Evolutionary conservation across 768 basidiomycete species (phyloP).

Genomic region (Boletellus ananiceps): DNA sequence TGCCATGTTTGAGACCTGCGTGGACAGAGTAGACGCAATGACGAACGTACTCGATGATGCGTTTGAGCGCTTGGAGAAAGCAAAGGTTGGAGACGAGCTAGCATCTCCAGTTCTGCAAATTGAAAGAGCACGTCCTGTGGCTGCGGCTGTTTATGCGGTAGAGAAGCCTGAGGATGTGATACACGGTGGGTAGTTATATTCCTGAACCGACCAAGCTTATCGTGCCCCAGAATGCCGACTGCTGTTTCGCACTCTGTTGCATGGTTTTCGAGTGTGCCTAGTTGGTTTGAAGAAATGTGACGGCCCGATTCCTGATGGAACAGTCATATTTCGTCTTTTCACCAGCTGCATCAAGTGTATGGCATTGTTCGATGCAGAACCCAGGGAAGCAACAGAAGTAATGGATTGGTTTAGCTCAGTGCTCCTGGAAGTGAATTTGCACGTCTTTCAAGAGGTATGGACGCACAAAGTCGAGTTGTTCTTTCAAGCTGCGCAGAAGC

Average conservation of each 20-base stretch:
- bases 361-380: constrained; percentile 72
- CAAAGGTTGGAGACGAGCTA: constrained; percentile 36
- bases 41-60: constrained; percentile 51
- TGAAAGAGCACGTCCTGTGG: constrained; percentile 82
- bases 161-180: constrained; percentile 83
- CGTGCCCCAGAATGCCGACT: constrained; percentile 65
- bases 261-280: constrained; percentile 81
- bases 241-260: constrained; percentile 83
- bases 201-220: constrained; percentile 5
- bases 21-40: constrained; percentile 82
- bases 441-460: constrained; percentile 96
- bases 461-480: constrained; percentile 89
- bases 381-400: constrained; percentile 68
- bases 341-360: constrained; percentile 81
- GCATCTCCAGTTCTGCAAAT: constrained; percentile 59
- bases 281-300: constrained; percentile 74
- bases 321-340: constrained; percentile 84
- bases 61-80: constrained; percentile 45
- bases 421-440: constrained; percentile 77
- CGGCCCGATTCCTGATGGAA: constrained; percentile 75
- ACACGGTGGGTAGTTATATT: constrained; percentile 49
- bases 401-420: constrained; percentile 77
- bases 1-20: constrained; percentile 74
- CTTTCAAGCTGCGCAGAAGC: constrained; percentile 72
- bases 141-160: constrained; percentile 67